These are phyloP conservation scores for Schizochytrium sp. DNA, from an alignment of 108 stramenopile genomes.

Conservation along the genomic window DNA sequence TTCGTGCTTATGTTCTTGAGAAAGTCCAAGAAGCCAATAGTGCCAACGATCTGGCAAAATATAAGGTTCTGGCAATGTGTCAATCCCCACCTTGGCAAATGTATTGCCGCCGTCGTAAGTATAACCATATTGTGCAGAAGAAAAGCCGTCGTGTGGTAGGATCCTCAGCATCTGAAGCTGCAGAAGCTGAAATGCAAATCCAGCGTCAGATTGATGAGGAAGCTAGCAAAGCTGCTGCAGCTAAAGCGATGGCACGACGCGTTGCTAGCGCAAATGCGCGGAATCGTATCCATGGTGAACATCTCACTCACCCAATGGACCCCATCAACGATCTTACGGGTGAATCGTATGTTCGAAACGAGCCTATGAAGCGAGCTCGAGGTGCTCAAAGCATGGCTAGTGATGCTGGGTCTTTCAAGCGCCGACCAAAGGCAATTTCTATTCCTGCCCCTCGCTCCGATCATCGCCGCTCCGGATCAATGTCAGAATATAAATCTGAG, in stretches of 20 bases:
- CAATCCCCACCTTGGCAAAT: constrained; percentile 57
- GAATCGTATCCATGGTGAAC: background rate
- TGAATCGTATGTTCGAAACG: background rate
- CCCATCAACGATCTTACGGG: background rate
- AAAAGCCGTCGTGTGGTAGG: constrained; percentile 19
- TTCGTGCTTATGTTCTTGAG: constrained; percentile 54
- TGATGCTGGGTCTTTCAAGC: background rate
- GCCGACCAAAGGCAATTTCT: constrained; percentile 37
- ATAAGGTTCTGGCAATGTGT: constrained; percentile 37
- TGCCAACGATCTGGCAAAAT: background rate
- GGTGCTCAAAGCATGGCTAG: background rate
- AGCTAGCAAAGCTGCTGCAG: constrained; percentile 25
- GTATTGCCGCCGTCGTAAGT: constrained; percentile 58
- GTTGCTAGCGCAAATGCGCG: background rate
- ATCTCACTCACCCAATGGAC: background rate
- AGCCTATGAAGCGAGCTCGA: background rate
- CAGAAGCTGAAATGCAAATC: constrained; percentile 36
- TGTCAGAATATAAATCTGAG: background rate
- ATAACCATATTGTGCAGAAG: constrained; percentile 43
- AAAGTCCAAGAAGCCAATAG: background rate
- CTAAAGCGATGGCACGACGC: background rate
- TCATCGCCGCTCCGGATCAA: background rate
- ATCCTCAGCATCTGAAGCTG: constrained; percentile 12
- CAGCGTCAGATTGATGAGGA: constrained; percentile 31
- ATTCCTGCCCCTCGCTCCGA: background rate